Percentiles rank a stretch among this genome's conserved stretches.
Evolutionary conservation across 176 grass and related monocot genomes (phyloP).

Genomic region (Carex pumila): DNA sequence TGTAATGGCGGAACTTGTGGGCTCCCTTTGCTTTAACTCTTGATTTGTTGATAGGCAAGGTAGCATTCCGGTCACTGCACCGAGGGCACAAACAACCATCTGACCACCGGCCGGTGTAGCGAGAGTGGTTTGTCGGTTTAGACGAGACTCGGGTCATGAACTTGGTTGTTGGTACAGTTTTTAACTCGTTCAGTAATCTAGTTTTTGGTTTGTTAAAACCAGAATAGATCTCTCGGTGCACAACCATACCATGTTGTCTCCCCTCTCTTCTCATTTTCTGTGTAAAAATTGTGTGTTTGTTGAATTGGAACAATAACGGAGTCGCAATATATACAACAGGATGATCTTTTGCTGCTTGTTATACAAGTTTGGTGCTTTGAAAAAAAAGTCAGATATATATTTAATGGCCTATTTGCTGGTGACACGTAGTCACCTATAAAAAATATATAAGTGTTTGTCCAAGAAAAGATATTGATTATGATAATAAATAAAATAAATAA

Average conservation of each 20-base stretch:
- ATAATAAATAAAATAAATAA: no score
- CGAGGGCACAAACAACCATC: not conserved
- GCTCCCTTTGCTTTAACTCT: not conserved
- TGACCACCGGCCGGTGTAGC: not conserved
- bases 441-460: no score
- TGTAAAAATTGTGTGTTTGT: not conserved
- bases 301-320: not conserved
- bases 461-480: no score
- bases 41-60: not conserved
- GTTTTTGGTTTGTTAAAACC: not conserved
- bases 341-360: not conserved
- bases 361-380: not conserved
- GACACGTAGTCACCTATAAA: no score
- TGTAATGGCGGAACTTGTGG: not conserved
- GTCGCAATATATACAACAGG: not conserved
- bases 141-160: conserved; percentile 11
- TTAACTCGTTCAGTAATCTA: not conserved
- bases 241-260: conserved; percentile 12
- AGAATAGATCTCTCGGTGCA: not conserved
- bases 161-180: conserved; percentile 10
- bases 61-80: not conserved
- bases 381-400: not conserved
- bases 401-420: not conserved
- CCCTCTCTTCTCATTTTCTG: conserved; percentile 17
- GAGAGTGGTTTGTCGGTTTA: conserved; percentile 13